Evolutionary conservation across 345 rosid genomes (phyloP), one percentile per base, ranked within the genome.

Genomic region (Hibiscus mutabilis): DNA sequence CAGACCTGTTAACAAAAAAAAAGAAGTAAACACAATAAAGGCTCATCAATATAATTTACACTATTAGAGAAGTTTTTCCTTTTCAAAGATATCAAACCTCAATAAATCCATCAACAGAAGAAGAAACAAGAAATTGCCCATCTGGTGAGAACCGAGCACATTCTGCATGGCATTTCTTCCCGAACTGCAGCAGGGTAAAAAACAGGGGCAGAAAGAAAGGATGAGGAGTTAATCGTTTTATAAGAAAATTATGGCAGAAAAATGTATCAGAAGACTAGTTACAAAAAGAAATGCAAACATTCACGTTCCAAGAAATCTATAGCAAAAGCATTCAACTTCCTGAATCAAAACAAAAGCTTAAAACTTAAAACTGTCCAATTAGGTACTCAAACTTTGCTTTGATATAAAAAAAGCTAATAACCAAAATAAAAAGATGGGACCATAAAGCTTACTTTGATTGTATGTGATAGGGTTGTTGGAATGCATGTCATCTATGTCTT

Each of bases 121-220:
- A 88, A 73, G 98, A 92, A 71, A 88, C 96, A 70, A 95, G 98
- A 79, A 90, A 95, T 76, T 95, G 99, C 63, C 99, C 99, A 78
- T 95, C 99, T 64, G 96, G 97, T 60, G 99, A 95, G 79, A 95
- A 92, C 71, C 88, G 81, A 72, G 97, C 92, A 69, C 90, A 89
- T 85, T 95, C 99, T n/a, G 96, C 97, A 76, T 92, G 96, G 77
- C 91, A 92, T 83, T 92, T 95, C 61, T 90, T 81, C 70, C 96
- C 99, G 84, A 95, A 95, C 96, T 95, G 87, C 82, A 87, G 40
- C 68, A 73, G 25, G 29, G 65, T n/a, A 74, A 37, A 78, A 29
- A 47, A 31, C 18, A 60, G 58, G 29, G 60, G n/a, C 52, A 12
- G 24, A 64, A 15, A 46, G 14, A 65, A 63, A n/a, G 15, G 4